Evolutionary conservation across 1,284 basidiomycete species (phyloP), one percentile per base, ranked within the genome.

Genomic region (Fomitopsis palustris): DNA sequence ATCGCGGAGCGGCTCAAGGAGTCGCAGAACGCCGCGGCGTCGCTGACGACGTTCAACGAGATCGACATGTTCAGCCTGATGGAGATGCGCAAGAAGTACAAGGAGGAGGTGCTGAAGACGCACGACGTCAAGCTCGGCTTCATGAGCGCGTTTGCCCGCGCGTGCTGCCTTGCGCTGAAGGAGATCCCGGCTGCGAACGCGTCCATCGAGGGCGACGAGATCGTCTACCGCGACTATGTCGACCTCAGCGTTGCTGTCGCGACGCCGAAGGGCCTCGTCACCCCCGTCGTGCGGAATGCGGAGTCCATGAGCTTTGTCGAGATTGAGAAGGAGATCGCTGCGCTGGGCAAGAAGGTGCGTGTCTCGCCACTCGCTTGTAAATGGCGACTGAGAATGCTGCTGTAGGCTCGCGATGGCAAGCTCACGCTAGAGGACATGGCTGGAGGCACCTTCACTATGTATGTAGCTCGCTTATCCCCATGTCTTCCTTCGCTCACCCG

Each of bases 41-140:
- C 95, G 60, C 78, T 99, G 64, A 99, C 97, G 55, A 99, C 96
- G 47, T 99, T 99, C 85, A 98, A 99, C 80, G 96, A 99, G 79
- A 95, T 99, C 72, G 96, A 99, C 81, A 99, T 99, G 96, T 95
- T 93, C 49, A 89, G 90, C 51, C 78, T 98, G 63, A 93, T 98
- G 82, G 90, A 92, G 56, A 90, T 99, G 88, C 90, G 97, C 69
- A 88, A 90, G 72, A 88, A 92, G 71, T 96, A 96, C 87, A 99
- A 99, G 84, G 95, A 98, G 67, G 81, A 86, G 58, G 81, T 98
- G 54, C 81, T 96, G 58, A 98, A 99, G 78, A 86, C 90, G 72
- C 91, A 96, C 68, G 96, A 95, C 53, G 89, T 98, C 75, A 99
- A 99, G 79, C 86, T 99, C 64, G 96, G 97, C 41, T 99, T 95